Base-by-base conservation (phyloP, 495 filamentous ascomycete genomes). In the Penicillium diatomitis region DNA sequence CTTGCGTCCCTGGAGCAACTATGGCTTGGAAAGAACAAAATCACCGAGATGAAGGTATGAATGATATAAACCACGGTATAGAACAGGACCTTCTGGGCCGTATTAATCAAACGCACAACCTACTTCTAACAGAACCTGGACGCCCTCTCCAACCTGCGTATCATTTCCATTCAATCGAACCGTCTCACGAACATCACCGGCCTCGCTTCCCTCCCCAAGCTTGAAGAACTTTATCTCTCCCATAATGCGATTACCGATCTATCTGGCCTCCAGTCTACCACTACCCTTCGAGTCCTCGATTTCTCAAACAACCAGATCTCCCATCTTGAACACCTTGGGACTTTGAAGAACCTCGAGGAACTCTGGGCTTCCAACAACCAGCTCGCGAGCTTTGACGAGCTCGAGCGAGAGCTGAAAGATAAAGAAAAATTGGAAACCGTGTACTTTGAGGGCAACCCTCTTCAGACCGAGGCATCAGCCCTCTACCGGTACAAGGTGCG, bases 21-120 rank as follows among this genome's bases (percentile, higher is more conserved):
- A 8, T 99, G 94, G 94, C 71, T 99, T 6, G 92, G 91, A 34
- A 96, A 96, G 77, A 99, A 99, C 65, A 96, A 96, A 62, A 96
- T 99, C 57, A 86, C 83, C 2, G 81, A 89, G 63, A 75, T 98
- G 47, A 84, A 83, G 59, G 86, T 80, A 20, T 20, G 20, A 20
- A 20, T 20, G 20, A 20, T 20, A 20, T 20, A 2, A 20, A 20
- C 20, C 20, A 20, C 20, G 20, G 20, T 20, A 20, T 20, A 20
- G 20, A 20, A 20, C 20, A 20, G 20, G 20, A 20, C 20, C 20
- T 2, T 20, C 20, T 20, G 20, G 20, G 20, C 20, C 20, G 20
- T 20, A 20, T 20, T 20, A 20, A 20, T 20, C 20, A 20, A 20
- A 20, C 20, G 20, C 20, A 20, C 20, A 20, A 20, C 20, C 42